Evolutionary conservation across 2,329 filamentous ascomycete species (phyloP).

Genomic region (Xylariaceae sp.): DNA sequence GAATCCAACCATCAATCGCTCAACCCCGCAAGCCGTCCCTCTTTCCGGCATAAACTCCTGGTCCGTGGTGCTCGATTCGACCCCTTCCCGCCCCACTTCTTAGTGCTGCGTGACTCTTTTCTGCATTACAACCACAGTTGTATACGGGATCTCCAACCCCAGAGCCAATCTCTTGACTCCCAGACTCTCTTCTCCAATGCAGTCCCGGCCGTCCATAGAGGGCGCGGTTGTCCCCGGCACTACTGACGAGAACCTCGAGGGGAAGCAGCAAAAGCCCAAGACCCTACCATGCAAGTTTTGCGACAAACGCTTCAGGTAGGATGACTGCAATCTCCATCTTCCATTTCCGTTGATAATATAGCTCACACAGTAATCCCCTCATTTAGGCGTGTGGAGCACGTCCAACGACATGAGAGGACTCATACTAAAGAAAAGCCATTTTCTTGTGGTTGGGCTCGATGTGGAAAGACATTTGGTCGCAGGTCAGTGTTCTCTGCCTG

Average conservation of each 20-base stretch:
- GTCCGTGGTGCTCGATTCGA: constrained; percentile 29
- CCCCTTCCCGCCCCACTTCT: constrained; percentile 32
- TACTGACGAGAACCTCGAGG: constrained; percentile 47
- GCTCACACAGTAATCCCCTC: constrained; percentile 39
- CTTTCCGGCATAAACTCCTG: constrained; percentile 34
- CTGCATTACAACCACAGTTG: constrained; percentile 35
- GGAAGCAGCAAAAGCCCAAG: constrained; percentile 57
- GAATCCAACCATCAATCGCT: constrained; percentile 35
- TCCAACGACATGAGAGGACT: constrained; percentile 60
- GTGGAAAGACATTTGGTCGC: constrained; percentile 60
- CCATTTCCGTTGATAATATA: constrained; percentile 33
- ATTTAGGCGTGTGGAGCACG: constrained; percentile 59
- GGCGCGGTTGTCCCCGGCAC: constrained; percentile 37
- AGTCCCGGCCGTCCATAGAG: constrained; percentile 45
- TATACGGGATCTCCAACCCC: constrained; percentile 30
- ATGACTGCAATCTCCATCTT: constrained; percentile 22
- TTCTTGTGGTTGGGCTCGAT: constrained; percentile 54
- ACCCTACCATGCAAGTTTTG: constrained; percentile 60
- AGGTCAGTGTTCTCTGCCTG: constrained; percentile 45
- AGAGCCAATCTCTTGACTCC: constrained; percentile 31
- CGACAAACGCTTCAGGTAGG: constrained; percentile 59
- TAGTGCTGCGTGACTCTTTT: constrained; percentile 35
- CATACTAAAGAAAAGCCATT: constrained; percentile 65
- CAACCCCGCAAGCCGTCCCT: constrained; percentile 36
- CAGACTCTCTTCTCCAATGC: constrained; percentile 40